Percentiles rank a stretch among this genome's conserved stretches.
Evolutionary conservation across 1,284 basidiomycete genomes (phyloP).

Genomic region (Coniophora puteana): DNA sequence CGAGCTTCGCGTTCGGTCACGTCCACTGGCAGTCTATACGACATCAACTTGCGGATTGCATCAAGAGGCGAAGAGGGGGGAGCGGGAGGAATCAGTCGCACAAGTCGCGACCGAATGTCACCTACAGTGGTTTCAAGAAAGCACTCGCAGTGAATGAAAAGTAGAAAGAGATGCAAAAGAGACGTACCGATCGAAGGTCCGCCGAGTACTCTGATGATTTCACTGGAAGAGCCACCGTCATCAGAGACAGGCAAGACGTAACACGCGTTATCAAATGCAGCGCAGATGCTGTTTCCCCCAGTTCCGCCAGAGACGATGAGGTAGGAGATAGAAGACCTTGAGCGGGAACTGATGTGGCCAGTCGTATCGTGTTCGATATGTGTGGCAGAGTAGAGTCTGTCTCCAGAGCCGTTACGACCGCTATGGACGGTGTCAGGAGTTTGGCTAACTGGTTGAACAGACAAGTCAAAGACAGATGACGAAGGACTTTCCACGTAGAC

Average conservation of each 20-base stretch:
- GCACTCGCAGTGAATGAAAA: constrained; percentile 5
- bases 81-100: constrained; percentile 73
- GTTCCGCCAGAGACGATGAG: constrained; percentile 80
- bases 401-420: constrained; percentile 8
- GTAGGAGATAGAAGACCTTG: constrained; percentile 34
- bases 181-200: constrained; percentile 73
- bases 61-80: constrained; percentile 56
- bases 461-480: constrained; percentile 71
- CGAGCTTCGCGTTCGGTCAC: constrained; percentile 74
- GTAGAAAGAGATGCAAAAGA: no score
- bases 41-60: constrained; percentile 73
- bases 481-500: constrained; percentile 63
- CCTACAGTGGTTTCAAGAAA: constrained; percentile 31
- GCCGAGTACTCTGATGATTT: constrained; percentile 80
- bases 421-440: constrained; percentile 16
- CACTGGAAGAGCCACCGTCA: constrained; percentile 82
- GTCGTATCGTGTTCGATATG: constrained; percentile 1
- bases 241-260: constrained; percentile 84
- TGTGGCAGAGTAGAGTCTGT: constrained; percentile 3
- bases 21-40: constrained; percentile 74
- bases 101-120: constrained; percentile 78
- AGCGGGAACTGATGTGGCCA: constrained; percentile 8
- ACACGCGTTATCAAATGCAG: constrained; percentile 66
- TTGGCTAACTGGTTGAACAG: constrained; percentile 35
- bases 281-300: constrained; percentile 76